Base-by-base conservation (phyloP, 2,329 filamentous ascomycete species). In the Sporothrix brasiliensis region DNA sequence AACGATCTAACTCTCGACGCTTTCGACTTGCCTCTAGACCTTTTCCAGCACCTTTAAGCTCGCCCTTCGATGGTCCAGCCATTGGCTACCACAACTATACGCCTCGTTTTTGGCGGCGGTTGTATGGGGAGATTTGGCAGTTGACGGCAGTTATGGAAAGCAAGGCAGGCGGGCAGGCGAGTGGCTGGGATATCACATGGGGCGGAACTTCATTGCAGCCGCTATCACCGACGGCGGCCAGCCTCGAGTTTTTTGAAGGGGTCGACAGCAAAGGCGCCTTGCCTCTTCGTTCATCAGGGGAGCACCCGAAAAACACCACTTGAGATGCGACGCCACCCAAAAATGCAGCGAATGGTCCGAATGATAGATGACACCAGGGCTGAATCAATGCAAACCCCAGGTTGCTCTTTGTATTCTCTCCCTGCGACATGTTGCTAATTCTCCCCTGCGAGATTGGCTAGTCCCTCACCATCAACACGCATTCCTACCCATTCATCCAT, bases 401-500 rank as follows among this genome's bases (percentile, higher is more conserved):
- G 47, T 21, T 39, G 44, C 16, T 30, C 16, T 34, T 34, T 66
- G 24, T 52, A 39, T 52, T 21, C 47, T 66, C 27, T 10, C 34
- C 47, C 6, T 39, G 24, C 47, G 1, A 50, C 21, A n/a, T 10
- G 19, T 14, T 2, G 19, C 63, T 66, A 52, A 3, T 53, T 39
- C 4, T 39, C 63, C 2, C 39, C 68, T 1, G 87, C 89, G 76
- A 94, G 78, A 80, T 86, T 89, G 39, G 78, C 80, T 79, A 94
- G 77, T 0, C 80, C 86, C 19, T 91, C 86, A 3, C 89, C 87
- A 71, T 93, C 91, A 1, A 93, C 88, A 47, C 92, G 85, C 87
- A 94, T 89, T 2, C 87, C 87, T 19, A 92, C 86, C 92, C 91
- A 94, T 71, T 91, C 89, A 72, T 83, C 82, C 89, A 90, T 88